Base-by-base conservation (phyloP, 140 eudicot species). In the Oenanthe javanica region DNA sequence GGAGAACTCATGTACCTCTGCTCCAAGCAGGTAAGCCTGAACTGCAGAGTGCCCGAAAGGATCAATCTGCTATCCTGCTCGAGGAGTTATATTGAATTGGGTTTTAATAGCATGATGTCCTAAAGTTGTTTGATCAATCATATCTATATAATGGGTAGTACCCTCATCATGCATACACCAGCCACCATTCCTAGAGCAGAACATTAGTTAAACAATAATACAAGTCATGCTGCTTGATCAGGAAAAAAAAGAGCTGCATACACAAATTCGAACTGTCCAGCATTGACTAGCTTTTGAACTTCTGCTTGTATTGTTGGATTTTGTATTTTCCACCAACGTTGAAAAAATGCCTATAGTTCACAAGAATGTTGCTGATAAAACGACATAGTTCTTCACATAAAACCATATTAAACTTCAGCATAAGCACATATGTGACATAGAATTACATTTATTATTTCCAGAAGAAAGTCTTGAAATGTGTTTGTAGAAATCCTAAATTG, bases 121-220 rank as follows among this genome's bases (percentile, higher is more conserved):
- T 46, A 92, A 82, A 16, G 96, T 92, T 18, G 99, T 90, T 86
- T 95, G 97, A 86, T 95, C 99, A 82, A 95, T 95, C 97, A 92
- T 95, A 90, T 95, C 99, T 71, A 95, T 86, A 83, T 95, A 95
- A 88, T 95, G 99, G 57, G 90, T 81, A 15, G 97, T 82, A 57
- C 97, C 99, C 86, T 95, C 99, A 83, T 95, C 99, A 43, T 95
- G 99, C 99, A 95, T 95, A 80, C 96, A 92, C 97, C 97, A 92
- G 21, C 99, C 99, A 82, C 99, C 99, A 55, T 95, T 95, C 81
- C 98, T 94, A 83, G 79, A 82, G 19, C 78, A 77, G 49, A 13
- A 43, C 52, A 81, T 4, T n/a, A 84, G 52, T 57, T 46, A 79
- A 64, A 77, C 59, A 79, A 55, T 72, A 48, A 66, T 66, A 21